phyloP scores from a whole-genome alignment of 2,329 filamentous ascomycete species.

The Dothideomycetidae sp. region DNA sequence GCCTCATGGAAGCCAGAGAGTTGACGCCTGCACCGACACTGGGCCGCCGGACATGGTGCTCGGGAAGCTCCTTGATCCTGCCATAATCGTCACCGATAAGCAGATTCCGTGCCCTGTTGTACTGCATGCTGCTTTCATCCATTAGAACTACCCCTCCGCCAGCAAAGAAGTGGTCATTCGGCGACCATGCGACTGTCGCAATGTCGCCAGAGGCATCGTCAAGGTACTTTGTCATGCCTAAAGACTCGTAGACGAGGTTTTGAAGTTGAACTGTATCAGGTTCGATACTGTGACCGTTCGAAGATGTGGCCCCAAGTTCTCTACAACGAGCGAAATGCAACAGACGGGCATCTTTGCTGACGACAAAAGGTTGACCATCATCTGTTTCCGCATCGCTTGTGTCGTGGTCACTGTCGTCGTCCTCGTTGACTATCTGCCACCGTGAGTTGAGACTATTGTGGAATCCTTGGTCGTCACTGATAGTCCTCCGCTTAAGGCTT shows the following conservation, averaged over 20 bases:
- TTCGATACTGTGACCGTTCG: not conserved
- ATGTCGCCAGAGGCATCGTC: slow-evolving; percentile 47
- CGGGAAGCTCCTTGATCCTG: slow-evolving; percentile 38
- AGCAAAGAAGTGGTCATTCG: slow-evolving; percentile 39
- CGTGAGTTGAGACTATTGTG: not conserved
- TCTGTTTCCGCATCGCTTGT: not conserved
- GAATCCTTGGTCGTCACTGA: not conserved
- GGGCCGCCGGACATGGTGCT: slow-evolving; percentile 36
- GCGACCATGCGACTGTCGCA: slow-evolving; percentile 41
- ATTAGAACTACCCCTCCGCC: slow-evolving; percentile 43
- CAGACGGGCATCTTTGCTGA: not conserved
- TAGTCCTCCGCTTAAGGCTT: slow-evolving; percentile 1
- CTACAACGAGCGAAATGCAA: not conserved
- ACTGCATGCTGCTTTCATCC: slow-evolving; percentile 43
- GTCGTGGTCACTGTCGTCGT: not conserved
- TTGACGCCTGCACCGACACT: slow-evolving; percentile 27
- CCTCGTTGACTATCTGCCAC: too few relatives aligned
- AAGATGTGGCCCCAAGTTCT: not conserved
- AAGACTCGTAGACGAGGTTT: slow-evolving; percentile 20
- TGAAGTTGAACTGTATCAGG: slow-evolving; percentile 19
- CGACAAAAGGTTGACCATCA: not conserved
- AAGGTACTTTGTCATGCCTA: slow-evolving; percentile 35
- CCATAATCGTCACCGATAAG: slow-evolving; percentile 35
- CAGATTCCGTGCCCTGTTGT: slow-evolving; percentile 45
- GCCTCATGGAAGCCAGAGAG: slow-evolving; percentile 31